Evolutionary conservation across 345 rosid species (phyloP), one percentile per base, ranked within the genome.

Genomic region (Arabidopsis thaliana): DNA sequence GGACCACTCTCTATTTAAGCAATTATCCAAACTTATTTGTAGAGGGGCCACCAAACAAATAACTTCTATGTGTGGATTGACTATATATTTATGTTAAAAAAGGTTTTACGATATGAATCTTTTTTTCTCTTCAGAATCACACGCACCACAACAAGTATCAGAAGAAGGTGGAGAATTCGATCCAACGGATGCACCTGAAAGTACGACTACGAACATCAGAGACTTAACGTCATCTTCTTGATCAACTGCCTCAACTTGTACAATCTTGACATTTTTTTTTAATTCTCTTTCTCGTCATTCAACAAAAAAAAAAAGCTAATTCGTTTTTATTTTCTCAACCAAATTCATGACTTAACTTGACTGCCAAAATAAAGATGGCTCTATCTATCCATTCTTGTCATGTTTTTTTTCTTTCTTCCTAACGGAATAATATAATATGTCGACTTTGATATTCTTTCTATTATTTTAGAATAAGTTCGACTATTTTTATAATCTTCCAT

Each of bases 361-460:
- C 66, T 48, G 76, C 71, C 71, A 77, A 62, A 76, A 70, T 63
- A 69, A 62, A 77, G 52, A 77, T 77, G 80, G 71, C 75, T 77
- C 28, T 63, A 9, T 70, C 71, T 46, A 44, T 62, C 67, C 4
- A 25, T 37, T 62, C 22, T 63, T 22, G 65, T 69, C 59, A 55
- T 76, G 65, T 44, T 61, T 8, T 32, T 32, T 41, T 36, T 12
- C 20, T 48, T 11, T 5, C 10, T 45, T 51, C 33, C 79, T 52
- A 36, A 76, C 65, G 32, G 57, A 53, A 61, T 76, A 61, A 68
- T 42, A 75, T 76, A 52, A 52, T 69, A 61, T 60, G 49, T 52
- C 49, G 64, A 52, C 64, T 69, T 68, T 61, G n/a, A 68, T 60
- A 75, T 68, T 74, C 78, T 74, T 74, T 65, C 66, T 46, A 59